Evolutionary conservation across 805 yeast species (phyloP).

Genomic region (Starmerella ratchasimensis): DNA sequence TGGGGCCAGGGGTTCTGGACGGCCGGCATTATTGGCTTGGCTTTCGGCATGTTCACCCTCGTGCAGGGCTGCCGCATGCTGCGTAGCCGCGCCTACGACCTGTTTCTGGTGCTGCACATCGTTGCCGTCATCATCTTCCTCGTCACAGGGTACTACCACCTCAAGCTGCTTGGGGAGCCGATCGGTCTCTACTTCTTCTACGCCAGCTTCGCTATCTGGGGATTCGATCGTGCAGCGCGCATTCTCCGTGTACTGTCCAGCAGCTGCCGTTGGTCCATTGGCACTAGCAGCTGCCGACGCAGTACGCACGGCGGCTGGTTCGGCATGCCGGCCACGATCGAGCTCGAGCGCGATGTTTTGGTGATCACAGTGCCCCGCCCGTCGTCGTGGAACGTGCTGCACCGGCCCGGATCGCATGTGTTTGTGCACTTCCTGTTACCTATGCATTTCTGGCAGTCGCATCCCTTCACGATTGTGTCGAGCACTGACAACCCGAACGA

Average conservation of each 20-base stretch:
- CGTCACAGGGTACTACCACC: slow-evolving; percentile 45
- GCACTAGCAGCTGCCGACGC: too few species aligned
- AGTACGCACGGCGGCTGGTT: slow-evolving; percentile 5
- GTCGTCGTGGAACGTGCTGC: slow-evolving; percentile 31
- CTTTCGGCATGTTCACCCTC: slow-evolving; percentile 29
- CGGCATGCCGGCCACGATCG: slow-evolving; percentile 9
- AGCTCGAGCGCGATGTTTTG: slow-evolving; percentile 14
- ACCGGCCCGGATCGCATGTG: slow-evolving; percentile 40
- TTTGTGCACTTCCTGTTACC: slow-evolving; percentile 39
- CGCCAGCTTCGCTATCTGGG: slow-evolving; percentile 54
- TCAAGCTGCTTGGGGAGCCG: slow-evolving; percentile 4
- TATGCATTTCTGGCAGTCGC: slow-evolving; percentile 51
- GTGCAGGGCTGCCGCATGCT: slow-evolving; percentile 38
- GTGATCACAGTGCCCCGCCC: slow-evolving; percentile 29
- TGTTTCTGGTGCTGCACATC: slow-evolving; percentile 42
- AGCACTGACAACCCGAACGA: slow-evolving; percentile 10
- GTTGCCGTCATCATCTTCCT: slow-evolving; percentile 34
- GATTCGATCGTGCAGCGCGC: slow-evolving; percentile 48
- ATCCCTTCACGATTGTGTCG: slow-evolving; percentile 44
- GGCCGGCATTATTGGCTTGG: slow-evolving; percentile 19
- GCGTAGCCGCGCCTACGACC: slow-evolving; percentile 42
- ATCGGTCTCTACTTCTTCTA: slow-evolving; percentile 30
- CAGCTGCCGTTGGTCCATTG: too few species aligned
- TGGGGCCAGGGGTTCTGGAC: slow-evolving; percentile 16
- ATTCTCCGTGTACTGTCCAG: slow-evolving; percentile 34